Evolutionary conservation across 371 early-diverging fungal species (phyloP).

Genomic region (Mucor circinelloides): DNA sequence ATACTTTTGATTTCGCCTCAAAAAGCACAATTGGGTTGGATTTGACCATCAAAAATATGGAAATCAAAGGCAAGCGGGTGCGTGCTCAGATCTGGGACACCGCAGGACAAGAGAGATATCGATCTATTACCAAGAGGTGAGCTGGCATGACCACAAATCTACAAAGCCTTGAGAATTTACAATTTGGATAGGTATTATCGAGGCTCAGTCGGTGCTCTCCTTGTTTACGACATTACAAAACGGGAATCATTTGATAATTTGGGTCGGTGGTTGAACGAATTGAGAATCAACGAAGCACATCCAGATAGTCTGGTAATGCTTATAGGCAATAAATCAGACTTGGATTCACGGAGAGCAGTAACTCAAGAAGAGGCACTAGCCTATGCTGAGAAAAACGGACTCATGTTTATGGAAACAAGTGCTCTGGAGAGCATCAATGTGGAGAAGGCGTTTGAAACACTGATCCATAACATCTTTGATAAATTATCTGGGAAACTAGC

Average conservation of each 20-base stretch:
- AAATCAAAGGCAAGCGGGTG: constrained; percentile 20
- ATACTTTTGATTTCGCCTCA: constrained; percentile 93
- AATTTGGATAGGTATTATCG: constrained; percentile 30
- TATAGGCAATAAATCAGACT: constrained; percentile 98
- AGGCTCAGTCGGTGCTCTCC: constrained; percentile 34
- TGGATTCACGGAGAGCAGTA: constrained; percentile 73
- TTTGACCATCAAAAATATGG: constrained; percentile 60
- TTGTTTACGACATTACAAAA: constrained; percentile 64
- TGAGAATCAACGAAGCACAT: constrained; percentile 85
- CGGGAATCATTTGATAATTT: constrained; percentile 14
- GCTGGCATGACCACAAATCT: not conserved
- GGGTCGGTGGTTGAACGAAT: constrained; percentile 77
- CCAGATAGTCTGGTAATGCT: constrained; percentile 89
- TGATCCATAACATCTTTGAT: constrained; percentile 20
- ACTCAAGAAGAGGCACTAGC: constrained; percentile 78
- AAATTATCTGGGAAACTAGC: constrained; percentile 17
- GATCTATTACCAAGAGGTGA: constrained; percentile 64
- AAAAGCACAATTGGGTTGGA: constrained; percentile 99
- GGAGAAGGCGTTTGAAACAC: constrained; percentile 62
- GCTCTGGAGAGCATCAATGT: constrained; percentile 88
- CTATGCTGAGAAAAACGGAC: constrained; percentile 75
- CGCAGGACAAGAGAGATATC: constrained; percentile 72
- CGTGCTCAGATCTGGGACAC: constrained; percentile 88
- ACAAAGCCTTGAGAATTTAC: not conserved
- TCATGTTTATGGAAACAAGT: constrained; percentile 89